These are phyloP conservation scores for Saksenaea vasiformis DNA, from an alignment of 371 early-diverging fungal genomes.

Conservation along the genomic window DNA sequence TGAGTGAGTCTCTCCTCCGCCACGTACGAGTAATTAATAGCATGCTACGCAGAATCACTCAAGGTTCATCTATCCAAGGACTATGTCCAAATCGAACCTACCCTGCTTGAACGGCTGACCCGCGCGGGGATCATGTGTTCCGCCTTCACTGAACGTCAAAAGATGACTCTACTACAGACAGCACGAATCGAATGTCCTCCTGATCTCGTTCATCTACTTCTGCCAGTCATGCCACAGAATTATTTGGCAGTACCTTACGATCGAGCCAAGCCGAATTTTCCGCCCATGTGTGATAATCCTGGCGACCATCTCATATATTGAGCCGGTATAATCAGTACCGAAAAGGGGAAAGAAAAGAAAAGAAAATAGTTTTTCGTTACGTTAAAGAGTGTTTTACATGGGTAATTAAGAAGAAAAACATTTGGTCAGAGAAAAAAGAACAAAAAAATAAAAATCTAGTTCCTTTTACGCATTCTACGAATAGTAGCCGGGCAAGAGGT, in stretches of 20 bases:
- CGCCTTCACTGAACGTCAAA: conserved; percentile 77
- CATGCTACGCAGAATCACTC: conserved; percentile 54
- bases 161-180: conserved; percentile 60
- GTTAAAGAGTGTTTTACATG: not conserved
- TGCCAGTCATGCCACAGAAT: conserved; percentile 8
- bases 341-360: not conserved
- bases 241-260: not conserved
- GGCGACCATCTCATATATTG: not conserved
- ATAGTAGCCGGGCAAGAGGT: conserved; percentile 81
- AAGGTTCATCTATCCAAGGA: conserved; percentile 62
- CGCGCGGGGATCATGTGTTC: conserved; percentile 71
- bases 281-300: not conserved
- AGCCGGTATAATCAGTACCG: not conserved
- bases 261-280: not conserved
- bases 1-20: conserved; percentile 5
- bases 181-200: conserved; percentile 35
- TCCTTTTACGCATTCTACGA: conserved; percentile 15
- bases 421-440: not conserved
- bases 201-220: conserved; percentile 20
- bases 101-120: conserved; percentile 59
- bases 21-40: not conserved
- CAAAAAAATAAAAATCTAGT: not conserved
- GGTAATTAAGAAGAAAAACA: not conserved
- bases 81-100: conserved; percentile 62
- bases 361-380: not conserved